Evolutionary conservation across 106 monocot genomes (phyloP).

Genomic region (Chionographis japonica): DNA sequence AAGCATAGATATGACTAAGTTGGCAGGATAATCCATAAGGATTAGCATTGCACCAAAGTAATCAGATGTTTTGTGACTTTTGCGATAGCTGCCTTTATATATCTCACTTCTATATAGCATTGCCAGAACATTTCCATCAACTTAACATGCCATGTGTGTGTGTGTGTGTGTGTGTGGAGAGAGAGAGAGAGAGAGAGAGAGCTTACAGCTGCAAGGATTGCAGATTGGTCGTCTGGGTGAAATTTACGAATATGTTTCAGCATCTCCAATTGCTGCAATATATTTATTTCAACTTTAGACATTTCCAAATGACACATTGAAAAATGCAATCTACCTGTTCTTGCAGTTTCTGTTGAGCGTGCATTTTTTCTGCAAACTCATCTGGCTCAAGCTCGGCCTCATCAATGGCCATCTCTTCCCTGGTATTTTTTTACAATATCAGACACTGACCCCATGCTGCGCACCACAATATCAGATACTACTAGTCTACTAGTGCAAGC

Average conservation of each 20-base stretch:
- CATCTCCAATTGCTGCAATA: slow-evolving; percentile 86
- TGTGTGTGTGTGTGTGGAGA: too few relatives aligned
- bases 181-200: background rate
- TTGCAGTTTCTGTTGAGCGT: slow-evolving; percentile 42
- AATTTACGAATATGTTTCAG: slow-evolving; percentile 70
- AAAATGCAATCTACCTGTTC: slow-evolving; percentile 28
- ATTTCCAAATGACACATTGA: background rate
- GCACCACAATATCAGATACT: too few relatives aligned
- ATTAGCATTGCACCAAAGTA: too few relatives aligned
- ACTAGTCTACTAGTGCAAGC: too few relatives aligned
- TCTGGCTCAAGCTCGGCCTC: slow-evolving; percentile 54
- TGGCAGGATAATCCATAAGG: too few relatives aligned
- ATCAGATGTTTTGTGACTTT: too few relatives aligned
- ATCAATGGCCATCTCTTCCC: slow-evolving; percentile 70
- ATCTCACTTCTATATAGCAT: too few relatives aligned
- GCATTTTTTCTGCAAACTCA: slow-evolving; percentile 48
- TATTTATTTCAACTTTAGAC: background rate
- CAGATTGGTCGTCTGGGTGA: slow-evolving; percentile 62
- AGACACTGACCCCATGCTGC: background rate
- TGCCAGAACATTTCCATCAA: too few relatives aligned
- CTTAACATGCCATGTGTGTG: too few relatives aligned
- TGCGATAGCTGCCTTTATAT: too few relatives aligned
- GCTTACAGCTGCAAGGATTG: slow-evolving; percentile 57
- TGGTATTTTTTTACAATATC: slow-evolving; percentile 13
- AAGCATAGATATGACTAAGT: too few relatives aligned